phyloP scores from a whole-genome alignment of 2,329 filamentous ascomycete genomes.

The Echinosphaeria canescens region DNA sequence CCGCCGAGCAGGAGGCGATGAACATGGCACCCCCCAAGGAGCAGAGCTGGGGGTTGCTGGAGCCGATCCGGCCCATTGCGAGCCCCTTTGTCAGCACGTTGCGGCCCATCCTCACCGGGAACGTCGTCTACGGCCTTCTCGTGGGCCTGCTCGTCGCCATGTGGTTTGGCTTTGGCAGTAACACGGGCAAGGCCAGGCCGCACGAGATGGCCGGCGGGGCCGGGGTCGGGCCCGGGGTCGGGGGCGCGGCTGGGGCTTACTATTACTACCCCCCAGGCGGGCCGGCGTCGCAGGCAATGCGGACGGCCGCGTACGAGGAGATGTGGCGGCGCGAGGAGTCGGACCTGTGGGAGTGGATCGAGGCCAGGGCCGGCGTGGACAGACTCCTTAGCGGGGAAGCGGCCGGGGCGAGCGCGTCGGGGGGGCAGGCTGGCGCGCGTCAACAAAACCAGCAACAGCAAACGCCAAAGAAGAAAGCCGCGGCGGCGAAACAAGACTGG shows the following conservation, averaged over 20 bases:
- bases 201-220: background rate
- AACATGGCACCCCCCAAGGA: no score
- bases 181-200: background rate
- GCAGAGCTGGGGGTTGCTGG: slow-evolving; percentile 57
- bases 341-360: slow-evolving; percentile 83
- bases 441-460: slow-evolving; percentile 9
- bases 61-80: slow-evolving; percentile 49
- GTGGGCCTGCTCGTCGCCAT: slow-evolving; percentile 51
- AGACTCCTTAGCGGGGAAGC: slow-evolving; percentile 21
- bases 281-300: slow-evolving; percentile 29
- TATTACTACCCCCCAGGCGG: slow-evolving; percentile 14
- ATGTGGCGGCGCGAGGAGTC: slow-evolving; percentile 79
- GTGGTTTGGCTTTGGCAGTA: slow-evolving; percentile 45
- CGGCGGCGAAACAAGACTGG: slow-evolving; percentile 30
- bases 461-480: slow-evolving; percentile 19
- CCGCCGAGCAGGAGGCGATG: no score
- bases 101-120: slow-evolving; percentile 49
- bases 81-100: slow-evolving; percentile 50
- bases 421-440: slow-evolving; percentile 1
- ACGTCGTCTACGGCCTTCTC: slow-evolving; percentile 56
- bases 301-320: slow-evolving; percentile 73
- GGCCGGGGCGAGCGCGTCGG: slow-evolving; percentile 1
- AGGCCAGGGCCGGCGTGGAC: slow-evolving; percentile 64
- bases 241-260: no score
- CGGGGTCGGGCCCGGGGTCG: no score